Evolutionary conservation across 176 grass and related monocot genomes (phyloP).

Genomic region (Coix lacrymajobi): DNA sequence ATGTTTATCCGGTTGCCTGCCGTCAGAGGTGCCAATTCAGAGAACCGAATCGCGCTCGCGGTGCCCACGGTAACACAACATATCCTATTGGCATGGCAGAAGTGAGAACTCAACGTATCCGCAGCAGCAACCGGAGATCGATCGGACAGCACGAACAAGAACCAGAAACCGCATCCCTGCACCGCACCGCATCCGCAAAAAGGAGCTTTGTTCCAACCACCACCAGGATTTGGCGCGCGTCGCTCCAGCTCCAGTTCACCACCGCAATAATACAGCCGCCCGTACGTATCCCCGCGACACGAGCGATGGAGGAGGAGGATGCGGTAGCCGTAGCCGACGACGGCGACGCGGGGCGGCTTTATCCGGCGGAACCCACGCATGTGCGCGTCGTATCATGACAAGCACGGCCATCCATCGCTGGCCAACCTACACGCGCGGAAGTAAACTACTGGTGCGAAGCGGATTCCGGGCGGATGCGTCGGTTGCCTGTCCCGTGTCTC

Average conservation of each 20-base stretch:
- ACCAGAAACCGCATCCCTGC: not conserved
- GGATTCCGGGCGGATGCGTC: slow-evolving; percentile 22
- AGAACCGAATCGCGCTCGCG: not conserved
- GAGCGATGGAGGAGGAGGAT: not conserved
- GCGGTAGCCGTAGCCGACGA: not conserved
- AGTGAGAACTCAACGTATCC: too few species aligned
- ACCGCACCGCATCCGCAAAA: not conserved
- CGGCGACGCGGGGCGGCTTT: not conserved
- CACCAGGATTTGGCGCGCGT: slow-evolving; percentile 21
- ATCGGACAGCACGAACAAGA: not conserved
- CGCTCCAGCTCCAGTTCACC: not conserved
- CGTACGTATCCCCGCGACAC: not conserved
- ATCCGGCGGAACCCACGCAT: slow-evolving; percentile 16
- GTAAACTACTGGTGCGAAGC: not conserved
- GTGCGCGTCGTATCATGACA: slow-evolving; percentile 38
- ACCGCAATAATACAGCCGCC: not conserved
- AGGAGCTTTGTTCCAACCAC: not conserved
- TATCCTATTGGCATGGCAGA: not conserved
- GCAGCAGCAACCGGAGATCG: not conserved
- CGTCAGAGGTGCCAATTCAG: not conserved
- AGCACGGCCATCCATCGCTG: not conserved
- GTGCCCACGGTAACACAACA: not conserved
- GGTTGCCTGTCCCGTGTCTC: not conserved
- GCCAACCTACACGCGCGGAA: not conserved
- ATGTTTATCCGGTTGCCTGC: not conserved